These are phyloP conservation scores for Hymenoscyphus infarciens DNA, from an alignment of 2,329 filamentous ascomycete species.

Conservation along the genomic window DNA sequence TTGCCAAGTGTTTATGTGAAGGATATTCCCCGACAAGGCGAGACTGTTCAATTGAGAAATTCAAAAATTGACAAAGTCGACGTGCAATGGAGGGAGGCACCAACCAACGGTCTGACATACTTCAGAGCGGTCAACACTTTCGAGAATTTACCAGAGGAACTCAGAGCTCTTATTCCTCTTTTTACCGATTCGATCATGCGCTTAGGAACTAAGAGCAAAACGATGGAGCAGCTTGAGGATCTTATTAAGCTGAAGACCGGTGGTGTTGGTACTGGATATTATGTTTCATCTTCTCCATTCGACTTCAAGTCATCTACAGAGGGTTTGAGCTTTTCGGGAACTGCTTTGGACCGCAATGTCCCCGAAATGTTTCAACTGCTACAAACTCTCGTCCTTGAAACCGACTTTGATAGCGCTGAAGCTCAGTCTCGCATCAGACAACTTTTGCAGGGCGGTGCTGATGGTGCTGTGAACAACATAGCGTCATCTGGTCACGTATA, in stretches of 20 bases:
- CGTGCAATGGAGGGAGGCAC: slow-evolving; percentile 86
- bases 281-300: slow-evolving; percentile 73
- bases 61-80: slow-evolving; percentile 62
- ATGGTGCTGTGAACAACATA: slow-evolving; percentile 87
- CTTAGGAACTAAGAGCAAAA: slow-evolving; percentile 79
- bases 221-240: slow-evolving; percentile 94
- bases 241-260: slow-evolving; percentile 95
- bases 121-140: slow-evolving; percentile 85
- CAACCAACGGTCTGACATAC: slow-evolving; percentile 94
- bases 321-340: slow-evolving; percentile 80
- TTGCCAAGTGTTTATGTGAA: slow-evolving; percentile 83
- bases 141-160: slow-evolving; percentile 75
- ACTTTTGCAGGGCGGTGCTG: slow-evolving; percentile 79
- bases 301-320: slow-evolving; percentile 70
- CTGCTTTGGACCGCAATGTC: slow-evolving; percentile 84
- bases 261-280: slow-evolving; percentile 80
- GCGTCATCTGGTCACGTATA: slow-evolving; percentile 87
- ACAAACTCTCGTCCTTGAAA: slow-evolving; percentile 75
- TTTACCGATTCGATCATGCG: slow-evolving; percentile 94
- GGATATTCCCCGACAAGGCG: slow-evolving; percentile 80
- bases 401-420: slow-evolving; percentile 81
- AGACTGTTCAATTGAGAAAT: slow-evolving; percentile 57
- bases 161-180: slow-evolving; percentile 79
- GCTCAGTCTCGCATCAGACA: slow-evolving; percentile 81
- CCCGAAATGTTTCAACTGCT: slow-evolving; percentile 88